Percentiles rank a stretch among this genome's conserved stretches.
phyloP scores from a whole-genome alignment of 805 yeast genomes.

The Candida awuae region DNA sequence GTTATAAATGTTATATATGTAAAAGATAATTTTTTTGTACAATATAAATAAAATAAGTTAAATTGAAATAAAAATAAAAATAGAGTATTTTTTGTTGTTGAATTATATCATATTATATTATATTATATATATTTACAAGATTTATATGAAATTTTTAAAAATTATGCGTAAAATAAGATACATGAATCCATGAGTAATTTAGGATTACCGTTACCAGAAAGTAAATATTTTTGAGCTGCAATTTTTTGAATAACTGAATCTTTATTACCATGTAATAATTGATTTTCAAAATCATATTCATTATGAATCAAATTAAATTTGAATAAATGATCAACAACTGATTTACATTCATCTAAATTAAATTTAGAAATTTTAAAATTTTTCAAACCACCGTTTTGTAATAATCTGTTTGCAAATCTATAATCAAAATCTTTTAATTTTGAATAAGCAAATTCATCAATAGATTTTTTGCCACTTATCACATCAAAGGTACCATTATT shows the following conservation, averaged over 20 bases:
- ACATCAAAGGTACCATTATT: conserved; percentile 56
- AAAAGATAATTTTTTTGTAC: conserved; percentile 3
- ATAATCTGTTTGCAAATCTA: conserved; percentile 42
- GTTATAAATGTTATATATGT: background rate
- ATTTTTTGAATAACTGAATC: conserved; percentile 28
- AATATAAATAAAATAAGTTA: conserved; percentile 6
- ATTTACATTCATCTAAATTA: conserved; percentile 35
- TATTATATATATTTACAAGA: conserved; percentile 8
- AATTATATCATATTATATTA: background rate
- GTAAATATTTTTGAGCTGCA: conserved; percentile 41
- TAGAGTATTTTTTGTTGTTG: background rate
- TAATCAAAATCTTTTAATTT: conserved; percentile 43
- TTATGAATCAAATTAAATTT: conserved; percentile 32
- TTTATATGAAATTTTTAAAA: background rate
- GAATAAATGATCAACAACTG: conserved; percentile 35
- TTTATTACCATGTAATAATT: conserved; percentile 12
- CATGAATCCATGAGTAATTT: conserved; percentile 39
- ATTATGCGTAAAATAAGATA: conserved; percentile 27
- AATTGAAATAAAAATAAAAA: background rate
- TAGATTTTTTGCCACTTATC: conserved; percentile 30
- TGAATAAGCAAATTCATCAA: conserved; percentile 67
- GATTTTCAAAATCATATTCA: conserved; percentile 28
- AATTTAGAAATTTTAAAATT: conserved; percentile 36
- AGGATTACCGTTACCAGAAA: conserved; percentile 64
- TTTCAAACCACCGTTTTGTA: conserved; percentile 22